phyloP scores from a whole-genome alignment of 2,329 filamentous ascomycete species.

The Alternaria gansuensis region DNA sequence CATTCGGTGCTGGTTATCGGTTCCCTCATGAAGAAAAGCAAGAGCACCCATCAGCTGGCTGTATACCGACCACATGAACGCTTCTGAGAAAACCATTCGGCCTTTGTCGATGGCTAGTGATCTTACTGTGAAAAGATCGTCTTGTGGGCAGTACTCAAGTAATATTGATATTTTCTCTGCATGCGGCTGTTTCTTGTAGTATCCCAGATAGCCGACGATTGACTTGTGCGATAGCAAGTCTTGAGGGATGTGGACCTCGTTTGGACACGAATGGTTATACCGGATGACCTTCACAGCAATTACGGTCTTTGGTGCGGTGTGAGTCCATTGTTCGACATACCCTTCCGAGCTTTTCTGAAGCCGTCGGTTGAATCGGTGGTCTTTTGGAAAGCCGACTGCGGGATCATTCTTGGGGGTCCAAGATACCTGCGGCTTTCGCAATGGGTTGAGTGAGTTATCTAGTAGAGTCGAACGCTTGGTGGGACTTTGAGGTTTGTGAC shows the following conservation, averaged over 20 bases:
- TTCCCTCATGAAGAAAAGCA: slow-evolving; percentile 36
- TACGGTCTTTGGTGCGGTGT: slow-evolving; percentile 8
- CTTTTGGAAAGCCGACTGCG: background rate
- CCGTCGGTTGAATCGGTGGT: background rate
- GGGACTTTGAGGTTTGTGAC: background rate
- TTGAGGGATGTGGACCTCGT: slow-evolving; percentile 26
- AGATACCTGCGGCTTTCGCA: background rate
- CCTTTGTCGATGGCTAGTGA: background rate
- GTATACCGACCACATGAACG: slow-evolving; percentile 29
- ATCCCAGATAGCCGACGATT: slow-evolving; percentile 22
- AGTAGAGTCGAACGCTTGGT: background rate
- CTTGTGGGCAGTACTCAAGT: slow-evolving; percentile 26
- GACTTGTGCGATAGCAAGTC: slow-evolving; percentile 21
- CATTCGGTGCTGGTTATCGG: slow-evolving; percentile 5
- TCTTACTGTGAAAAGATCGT: slow-evolving; percentile 26
- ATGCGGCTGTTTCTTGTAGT: slow-evolving; percentile 8
- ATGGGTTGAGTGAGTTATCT: background rate
- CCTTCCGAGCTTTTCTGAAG: slow-evolving; percentile 23
- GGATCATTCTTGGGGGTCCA: background rate
- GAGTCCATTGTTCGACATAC: slow-evolving; percentile 22
- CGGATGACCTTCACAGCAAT: slow-evolving; percentile 28
- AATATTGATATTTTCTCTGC: slow-evolving; percentile 15
- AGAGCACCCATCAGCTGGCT: slow-evolving; percentile 26
- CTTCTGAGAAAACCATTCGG: slow-evolving; percentile 19
- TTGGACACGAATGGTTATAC: background rate